Conservation (phyloP, 495 filamentous ascomycete genomes). For the Podospora australis region DNA sequence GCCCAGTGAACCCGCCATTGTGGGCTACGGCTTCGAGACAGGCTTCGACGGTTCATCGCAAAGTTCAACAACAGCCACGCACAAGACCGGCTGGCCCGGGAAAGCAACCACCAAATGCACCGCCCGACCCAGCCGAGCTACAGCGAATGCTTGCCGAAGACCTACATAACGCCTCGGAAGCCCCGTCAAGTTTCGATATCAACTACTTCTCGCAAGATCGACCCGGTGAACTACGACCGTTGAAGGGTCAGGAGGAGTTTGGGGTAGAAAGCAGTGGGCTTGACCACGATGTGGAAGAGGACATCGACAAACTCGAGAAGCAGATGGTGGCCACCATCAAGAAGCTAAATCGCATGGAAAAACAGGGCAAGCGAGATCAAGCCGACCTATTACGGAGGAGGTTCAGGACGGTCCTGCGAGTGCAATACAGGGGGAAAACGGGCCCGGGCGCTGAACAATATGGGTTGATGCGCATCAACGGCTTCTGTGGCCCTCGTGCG, state of each 20-base stretch:
- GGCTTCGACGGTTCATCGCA: constrained; percentile 13
- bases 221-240: constrained; percentile 26
- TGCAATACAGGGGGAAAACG: constrained; percentile 29
- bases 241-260: constrained; percentile 33
- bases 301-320: constrained; percentile 45
- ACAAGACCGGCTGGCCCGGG: too few species aligned
- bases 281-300: constrained; percentile 32
- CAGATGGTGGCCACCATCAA: constrained; percentile 42
- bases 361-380: constrained; percentile 31
- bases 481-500: constrained; percentile 22
- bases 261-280: constrained; percentile 38
- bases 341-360: constrained; percentile 31
- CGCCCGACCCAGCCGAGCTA: constrained; percentile 6
- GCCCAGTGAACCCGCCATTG: constrained; percentile 8
- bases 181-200: constrained; percentile 17
- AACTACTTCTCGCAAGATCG: constrained; percentile 42
- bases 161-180: neutral
- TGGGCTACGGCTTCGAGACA: constrained; percentile 17
- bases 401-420: constrained; percentile 31
- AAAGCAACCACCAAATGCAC: neutral
- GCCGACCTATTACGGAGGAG: constrained; percentile 24
- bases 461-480: constrained; percentile 18
- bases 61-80: too few species aligned
- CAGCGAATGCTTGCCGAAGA: constrained; percentile 11
- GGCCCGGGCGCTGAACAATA: constrained; percentile 21